Conservation (phyloP, 805 yeast species). For the Metschnikowia similis region DNA sequence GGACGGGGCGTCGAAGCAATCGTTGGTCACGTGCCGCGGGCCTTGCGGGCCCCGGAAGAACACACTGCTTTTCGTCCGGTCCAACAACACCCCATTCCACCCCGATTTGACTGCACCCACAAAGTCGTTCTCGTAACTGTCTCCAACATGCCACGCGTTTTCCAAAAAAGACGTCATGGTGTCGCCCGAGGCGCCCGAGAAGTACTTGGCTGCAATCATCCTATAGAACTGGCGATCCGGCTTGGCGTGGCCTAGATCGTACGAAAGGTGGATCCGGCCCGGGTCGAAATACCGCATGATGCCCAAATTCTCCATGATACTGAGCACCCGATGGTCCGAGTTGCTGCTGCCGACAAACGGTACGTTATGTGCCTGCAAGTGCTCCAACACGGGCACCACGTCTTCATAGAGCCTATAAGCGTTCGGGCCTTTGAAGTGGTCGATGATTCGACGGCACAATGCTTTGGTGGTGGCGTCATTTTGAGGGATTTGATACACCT, state of each 20-base stretch:
- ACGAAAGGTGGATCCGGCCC: conserved; percentile 46
- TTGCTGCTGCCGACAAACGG: conserved; percentile 51
- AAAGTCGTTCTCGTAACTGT: conserved; percentile 52
- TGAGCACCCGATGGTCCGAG: conserved; percentile 54
- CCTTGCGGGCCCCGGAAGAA: conserved; percentile 13
- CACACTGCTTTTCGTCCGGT: conserved; percentile 31
- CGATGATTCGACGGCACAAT: conserved; percentile 44
- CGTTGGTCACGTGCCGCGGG: conserved; percentile 8
- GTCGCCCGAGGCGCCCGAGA: background rate
- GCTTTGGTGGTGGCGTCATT: conserved; percentile 21
- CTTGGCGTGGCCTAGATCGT: conserved; percentile 51
- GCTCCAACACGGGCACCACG: conserved; percentile 42
- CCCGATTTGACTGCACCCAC: conserved; percentile 52
- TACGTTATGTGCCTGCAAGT: conserved; percentile 27
- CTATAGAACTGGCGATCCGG: conserved; percentile 47
- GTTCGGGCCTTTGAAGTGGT: conserved; percentile 44
- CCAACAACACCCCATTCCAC: conserved; percentile 56
- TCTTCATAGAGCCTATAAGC: conserved; percentile 56
- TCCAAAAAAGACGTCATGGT: conserved; percentile 12
- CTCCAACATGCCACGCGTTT: conserved; percentile 64
- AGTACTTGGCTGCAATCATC: conserved; percentile 5
- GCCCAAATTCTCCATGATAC: conserved; percentile 44
- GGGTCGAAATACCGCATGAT: conserved; percentile 38
- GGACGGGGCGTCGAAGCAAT: conserved; percentile 14
- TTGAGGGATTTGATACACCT: conserved; percentile 36